Evolutionary conservation across 2,329 filamentous ascomycete genomes (phyloP).

Genomic region (Beauveria medogensis): DNA sequence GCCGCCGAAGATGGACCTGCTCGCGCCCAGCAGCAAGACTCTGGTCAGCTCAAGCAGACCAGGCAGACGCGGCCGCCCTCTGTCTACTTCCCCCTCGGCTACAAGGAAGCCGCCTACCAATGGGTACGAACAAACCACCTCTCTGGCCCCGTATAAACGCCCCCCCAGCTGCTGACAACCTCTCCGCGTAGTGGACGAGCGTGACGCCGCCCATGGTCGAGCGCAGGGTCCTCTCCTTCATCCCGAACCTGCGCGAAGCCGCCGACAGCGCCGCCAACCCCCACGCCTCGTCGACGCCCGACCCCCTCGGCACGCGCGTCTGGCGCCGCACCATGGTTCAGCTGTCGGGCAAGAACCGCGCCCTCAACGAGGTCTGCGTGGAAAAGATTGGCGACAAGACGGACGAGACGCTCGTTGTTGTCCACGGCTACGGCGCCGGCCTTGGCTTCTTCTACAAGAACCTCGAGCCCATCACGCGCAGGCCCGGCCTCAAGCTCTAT

Average conservation of each 20-base stretch:
- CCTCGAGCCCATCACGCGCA: slow-evolving; percentile 76
- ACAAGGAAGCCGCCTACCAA: slow-evolving; percentile 85
- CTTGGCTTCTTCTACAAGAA: slow-evolving; percentile 99
- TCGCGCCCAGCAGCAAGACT: slow-evolving; percentile 16
- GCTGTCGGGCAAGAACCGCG: slow-evolving; percentile 76
- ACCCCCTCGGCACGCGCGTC: slow-evolving; percentile 76
- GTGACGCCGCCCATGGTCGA: slow-evolving; percentile 79
- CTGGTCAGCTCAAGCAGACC: slow-evolving; percentile 18
- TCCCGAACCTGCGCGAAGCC: slow-evolving; percentile 75
- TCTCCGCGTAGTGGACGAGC: slow-evolving; percentile 61
- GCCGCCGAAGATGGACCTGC: slow-evolving; percentile 24
- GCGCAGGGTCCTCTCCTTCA: slow-evolving; percentile 75
- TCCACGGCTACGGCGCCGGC: slow-evolving; percentile 94
- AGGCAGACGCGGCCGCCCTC: slow-evolving; percentile 23
- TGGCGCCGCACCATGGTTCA: slow-evolving; percentile 83
- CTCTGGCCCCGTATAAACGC: not conserved
- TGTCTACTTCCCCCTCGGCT: slow-evolving; percentile 72
- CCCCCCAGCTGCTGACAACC: slow-evolving; percentile 8
- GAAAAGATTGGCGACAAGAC: slow-evolving; percentile 71
- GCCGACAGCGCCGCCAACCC: slow-evolving; percentile 53
- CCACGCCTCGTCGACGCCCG: slow-evolving; percentile 41
- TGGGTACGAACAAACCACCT: slow-evolving; percentile 50
- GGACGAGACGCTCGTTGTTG: slow-evolving; percentile 85
- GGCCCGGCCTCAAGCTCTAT: slow-evolving; percentile 79
- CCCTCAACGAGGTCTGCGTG: slow-evolving; percentile 86